A percentile compares a stretch with the other conserved stretches of the same genome.
phyloP scores from a whole-genome alignment of 208 protist genomes.

The Crithidia mellificae region DNA sequence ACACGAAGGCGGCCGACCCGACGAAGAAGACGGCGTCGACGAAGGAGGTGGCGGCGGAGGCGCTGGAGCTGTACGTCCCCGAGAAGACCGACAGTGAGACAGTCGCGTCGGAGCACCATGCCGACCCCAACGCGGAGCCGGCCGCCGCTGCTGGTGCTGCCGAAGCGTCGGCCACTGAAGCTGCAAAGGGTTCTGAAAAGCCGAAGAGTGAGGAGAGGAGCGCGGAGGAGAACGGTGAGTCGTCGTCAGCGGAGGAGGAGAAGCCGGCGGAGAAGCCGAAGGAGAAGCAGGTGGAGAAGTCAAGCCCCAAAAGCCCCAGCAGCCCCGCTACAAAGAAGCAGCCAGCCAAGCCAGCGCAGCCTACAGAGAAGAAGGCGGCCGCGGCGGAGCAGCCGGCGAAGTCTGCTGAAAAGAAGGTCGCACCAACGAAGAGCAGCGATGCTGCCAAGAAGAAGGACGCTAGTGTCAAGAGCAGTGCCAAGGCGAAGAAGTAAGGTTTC shows the following conservation, averaged over 20 bases:
- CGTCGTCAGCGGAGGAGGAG: conserved; percentile 11
- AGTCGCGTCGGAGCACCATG: background rate
- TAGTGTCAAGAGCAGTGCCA: background rate
- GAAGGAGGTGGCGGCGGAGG: conserved; percentile 11
- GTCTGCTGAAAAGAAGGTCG: conserved; percentile 1
- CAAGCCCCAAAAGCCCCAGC: too few species aligned
- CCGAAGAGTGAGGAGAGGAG: background rate
- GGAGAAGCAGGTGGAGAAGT: background rate
- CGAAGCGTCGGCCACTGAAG: background rate
- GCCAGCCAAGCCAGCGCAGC: background rate
- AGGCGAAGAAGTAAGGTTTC: conserved; percentile 2
- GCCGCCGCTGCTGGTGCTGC: background rate
- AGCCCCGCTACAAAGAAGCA: background rate
- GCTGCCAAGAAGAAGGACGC: conserved; percentile 4
- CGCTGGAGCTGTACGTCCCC: conserved; percentile 10
- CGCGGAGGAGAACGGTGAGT: conserved; percentile 8
- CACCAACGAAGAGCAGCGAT: background rate
- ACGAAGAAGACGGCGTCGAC: conserved; percentile 2
- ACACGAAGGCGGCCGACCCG: conserved; percentile 12
- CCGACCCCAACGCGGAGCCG: conserved; percentile 7
- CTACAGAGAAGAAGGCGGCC: conserved; percentile 6
- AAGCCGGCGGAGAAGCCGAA: background rate
- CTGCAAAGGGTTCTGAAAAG: background rate
- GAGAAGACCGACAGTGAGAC: background rate
- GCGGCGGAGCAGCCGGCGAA: background rate